These are phyloP conservation scores for Aureobasidium leucospermi DNA, from an alignment of 2,329 filamentous ascomycete genomes.

Conservation along the genomic window DNA sequence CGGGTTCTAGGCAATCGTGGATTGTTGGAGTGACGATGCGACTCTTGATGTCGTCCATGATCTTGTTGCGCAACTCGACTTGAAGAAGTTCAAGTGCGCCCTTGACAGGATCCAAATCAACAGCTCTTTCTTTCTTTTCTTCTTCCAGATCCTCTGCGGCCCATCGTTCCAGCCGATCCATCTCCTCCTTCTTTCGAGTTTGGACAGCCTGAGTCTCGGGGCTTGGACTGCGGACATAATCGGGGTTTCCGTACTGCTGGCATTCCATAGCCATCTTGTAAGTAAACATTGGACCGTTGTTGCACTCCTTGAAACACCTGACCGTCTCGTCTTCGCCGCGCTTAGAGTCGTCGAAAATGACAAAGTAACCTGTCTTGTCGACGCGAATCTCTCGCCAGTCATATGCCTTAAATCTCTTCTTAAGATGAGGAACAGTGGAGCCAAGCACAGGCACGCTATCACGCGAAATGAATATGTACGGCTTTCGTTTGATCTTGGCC, in stretches of 20 bases:
- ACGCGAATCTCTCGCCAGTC: conserved; percentile 73
- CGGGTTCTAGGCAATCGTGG: conserved; percentile 74
- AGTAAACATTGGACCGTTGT: conserved; percentile 81
- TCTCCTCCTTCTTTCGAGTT: conserved; percentile 56
- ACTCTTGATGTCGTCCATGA: conserved; percentile 81
- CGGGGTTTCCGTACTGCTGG: conserved; percentile 59
- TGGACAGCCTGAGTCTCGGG: conserved; percentile 42
- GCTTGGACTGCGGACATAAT: conserved; percentile 50
- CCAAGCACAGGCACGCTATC: conserved; percentile 79
- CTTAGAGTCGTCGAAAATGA: conserved; percentile 76
- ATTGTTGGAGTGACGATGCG: conserved; percentile 77
- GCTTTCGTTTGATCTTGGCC: conserved; percentile 64
- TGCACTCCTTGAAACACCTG: conserved; percentile 68
- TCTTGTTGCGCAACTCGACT: conserved; percentile 74
- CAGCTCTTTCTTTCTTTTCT: conserved; percentile 80
- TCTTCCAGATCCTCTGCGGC: conserved; percentile 78
- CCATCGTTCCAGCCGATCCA: conserved; percentile 60
- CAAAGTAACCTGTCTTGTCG: conserved; percentile 82
- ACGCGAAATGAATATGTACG: conserved; percentile 86
- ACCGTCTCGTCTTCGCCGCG: conserved; percentile 73
- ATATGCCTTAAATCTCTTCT: conserved; percentile 79
- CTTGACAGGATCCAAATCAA: conserved; percentile 80
- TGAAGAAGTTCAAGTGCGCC: conserved; percentile 75
- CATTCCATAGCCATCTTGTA: conserved; percentile 90
- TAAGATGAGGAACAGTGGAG: conserved; percentile 81